Evolutionary conservation across 345 rosid genomes (phyloP), one percentile per base, ranked within the genome.

Genomic region (Corymbia maculata): DNA sequence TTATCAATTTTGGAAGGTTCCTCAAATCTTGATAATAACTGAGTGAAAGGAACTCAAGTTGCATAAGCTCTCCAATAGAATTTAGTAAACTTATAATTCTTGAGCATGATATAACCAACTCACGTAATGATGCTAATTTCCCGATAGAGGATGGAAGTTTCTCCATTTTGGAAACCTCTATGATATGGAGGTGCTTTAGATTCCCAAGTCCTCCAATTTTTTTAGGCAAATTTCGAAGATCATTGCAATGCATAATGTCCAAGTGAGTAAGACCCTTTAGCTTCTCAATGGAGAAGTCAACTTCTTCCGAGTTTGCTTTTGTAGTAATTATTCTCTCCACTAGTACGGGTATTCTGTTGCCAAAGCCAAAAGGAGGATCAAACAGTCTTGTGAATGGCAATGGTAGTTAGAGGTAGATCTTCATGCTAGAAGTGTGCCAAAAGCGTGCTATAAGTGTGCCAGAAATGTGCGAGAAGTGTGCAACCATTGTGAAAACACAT

Each of bases 1-100:
- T n/a, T 22, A 57, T 24, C 24, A n/a, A 57, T 24, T 57, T 6
- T 9, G 64, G 64, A 22, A 57, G 64, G n/a, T 36, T 57, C 64
- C n/a, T 1, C 5, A 22, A 9, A 57, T 4, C 24, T 9, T 4
- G 3, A 24, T n/a, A 24, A 10, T 4, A 1, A 57, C 9, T 1
- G 64, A 57, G n/a, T 24, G 64, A 57, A 57, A 57, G 64, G 64
- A 8, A 24, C n/a, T 24, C 3, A 5, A 57, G 64, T 57, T 24
- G 64, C 64, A 3, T 57, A 57, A 57, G 64, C 64, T 57, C n/a
- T 57, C 64, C 64, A 24, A 57, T 24, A 4, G 64, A 57, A 57
- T 3, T 57, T 57, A n/a, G n/a, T 57, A 57, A 57, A 24, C 64
- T 57, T 4, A 1, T 24, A 57, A 57, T 57, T 9, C 2, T 8